Evolutionary conservation across 1,284 basidiomycete species (phyloP).

Genomic region (Cutaneotrichosporon cutaneum): DNA sequence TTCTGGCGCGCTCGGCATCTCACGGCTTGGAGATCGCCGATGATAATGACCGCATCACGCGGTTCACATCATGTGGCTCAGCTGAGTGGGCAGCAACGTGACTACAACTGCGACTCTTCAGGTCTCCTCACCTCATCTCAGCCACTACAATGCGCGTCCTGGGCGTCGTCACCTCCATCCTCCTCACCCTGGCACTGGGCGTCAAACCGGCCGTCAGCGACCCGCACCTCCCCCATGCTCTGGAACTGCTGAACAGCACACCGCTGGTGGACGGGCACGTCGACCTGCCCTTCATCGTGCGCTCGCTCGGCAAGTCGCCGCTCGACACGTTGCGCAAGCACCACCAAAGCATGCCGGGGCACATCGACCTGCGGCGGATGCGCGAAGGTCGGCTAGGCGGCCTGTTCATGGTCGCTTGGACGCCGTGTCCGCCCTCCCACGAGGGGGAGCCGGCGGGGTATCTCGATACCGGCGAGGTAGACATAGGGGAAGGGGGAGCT

Average conservation of each 20-base stretch:
- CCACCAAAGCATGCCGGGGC: slow-evolving; percentile 54
- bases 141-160: not conserved
- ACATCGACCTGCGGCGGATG: slow-evolving; percentile 78
- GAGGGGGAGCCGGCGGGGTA: not conserved
- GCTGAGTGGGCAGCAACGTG: too few species aligned
- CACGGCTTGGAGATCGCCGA: too few species aligned
- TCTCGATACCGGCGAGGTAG: slow-evolving; percentile 5
- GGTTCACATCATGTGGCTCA: too few species aligned
- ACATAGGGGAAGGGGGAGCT: not conserved
- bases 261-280: slow-evolving; percentile 30
- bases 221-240: not conserved
- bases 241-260: not conserved
- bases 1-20: too few species aligned
- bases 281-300: slow-evolving; percentile 28
- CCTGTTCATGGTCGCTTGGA: slow-evolving; percentile 77
- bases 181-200: not conserved
- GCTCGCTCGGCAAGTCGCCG: slow-evolving; percentile 5
- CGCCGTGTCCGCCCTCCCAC: slow-evolving; percentile 54
- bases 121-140: not conserved
- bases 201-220: not conserved
- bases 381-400: slow-evolving; percentile 71
- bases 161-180: not conserved
- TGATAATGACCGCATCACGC: too few species aligned
- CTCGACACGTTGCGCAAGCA: slow-evolving; percentile 7
- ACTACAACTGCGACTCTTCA: too few species aligned